Conservation (phyloP, 1,139 yeast genomes). For the Candida tropicalis region DNA sequence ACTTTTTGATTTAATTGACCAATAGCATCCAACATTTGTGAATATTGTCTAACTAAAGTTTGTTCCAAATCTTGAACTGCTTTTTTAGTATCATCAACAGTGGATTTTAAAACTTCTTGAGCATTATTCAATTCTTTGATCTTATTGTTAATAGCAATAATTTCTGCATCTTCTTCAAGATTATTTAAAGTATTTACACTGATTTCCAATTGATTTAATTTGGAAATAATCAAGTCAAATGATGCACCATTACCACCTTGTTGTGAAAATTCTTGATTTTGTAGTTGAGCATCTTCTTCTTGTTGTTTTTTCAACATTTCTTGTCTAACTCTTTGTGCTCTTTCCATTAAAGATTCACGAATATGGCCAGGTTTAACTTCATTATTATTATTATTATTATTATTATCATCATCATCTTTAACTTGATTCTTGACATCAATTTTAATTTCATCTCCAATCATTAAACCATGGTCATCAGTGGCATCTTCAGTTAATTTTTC, state of each 20-base stretch:
- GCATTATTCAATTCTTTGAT: conserved; percentile 5
- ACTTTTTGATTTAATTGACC: conserved; percentile 40
- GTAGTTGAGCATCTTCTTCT: conserved; percentile 10
- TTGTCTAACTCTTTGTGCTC: conserved; percentile 29
- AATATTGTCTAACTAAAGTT: conserved; percentile 34
- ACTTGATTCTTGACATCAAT: conserved; percentile 25
- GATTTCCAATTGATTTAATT: conserved; percentile 10
- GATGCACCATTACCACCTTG: not conserved
- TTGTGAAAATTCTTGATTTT: not conserved
- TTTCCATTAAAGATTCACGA: conserved; percentile 45
- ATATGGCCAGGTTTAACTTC: conserved; percentile 16
- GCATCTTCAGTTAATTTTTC: conserved; percentile 56
- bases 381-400: too few relatives aligned
- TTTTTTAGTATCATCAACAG: conserved; percentile 1
- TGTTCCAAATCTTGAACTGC: conserved; percentile 25
- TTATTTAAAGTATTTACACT: not conserved
- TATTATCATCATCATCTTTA: conserved; percentile 7
- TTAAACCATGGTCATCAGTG: conserved; percentile 57
- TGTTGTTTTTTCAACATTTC: conserved; percentile 19
- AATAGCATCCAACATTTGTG: conserved; percentile 37
- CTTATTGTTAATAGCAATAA: not conserved
- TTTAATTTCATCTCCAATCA: conserved; percentile 45
- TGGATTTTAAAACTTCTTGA: conserved; percentile 3
- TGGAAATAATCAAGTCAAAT: conserved; percentile 4
- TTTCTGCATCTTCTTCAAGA: conserved; percentile 5